These are phyloP conservation scores for Pyrenochaeta sp. DNA, from an alignment of 2,329 filamentous ascomycete genomes.

Conservation along the genomic window DNA sequence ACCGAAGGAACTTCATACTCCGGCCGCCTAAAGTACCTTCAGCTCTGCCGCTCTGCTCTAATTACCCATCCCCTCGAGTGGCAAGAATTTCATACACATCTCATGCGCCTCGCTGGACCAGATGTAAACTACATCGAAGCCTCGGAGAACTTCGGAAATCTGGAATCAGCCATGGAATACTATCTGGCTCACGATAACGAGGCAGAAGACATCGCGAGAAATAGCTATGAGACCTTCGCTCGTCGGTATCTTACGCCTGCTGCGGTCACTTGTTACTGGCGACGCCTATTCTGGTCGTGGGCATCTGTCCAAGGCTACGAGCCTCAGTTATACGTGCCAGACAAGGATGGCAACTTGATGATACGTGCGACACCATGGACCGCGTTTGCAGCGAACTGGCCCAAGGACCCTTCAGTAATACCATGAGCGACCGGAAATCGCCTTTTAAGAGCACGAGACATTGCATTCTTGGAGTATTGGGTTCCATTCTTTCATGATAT, in stretches of 20 bases:
- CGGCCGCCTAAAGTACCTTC: slow-evolving; percentile 62
- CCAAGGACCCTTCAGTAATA: slow-evolving; percentile 38
- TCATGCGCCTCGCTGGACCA: slow-evolving; percentile 40
- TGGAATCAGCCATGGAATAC: slow-evolving; percentile 45
- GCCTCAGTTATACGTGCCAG: slow-evolving; percentile 35
- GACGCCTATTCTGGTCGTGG: slow-evolving; percentile 42
- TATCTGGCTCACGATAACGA: slow-evolving; percentile 37
- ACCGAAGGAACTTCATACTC: slow-evolving; percentile 65
- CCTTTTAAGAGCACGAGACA: slow-evolving; percentile 8
- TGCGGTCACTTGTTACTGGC: slow-evolving; percentile 46
- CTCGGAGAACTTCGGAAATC: slow-evolving; percentile 40
- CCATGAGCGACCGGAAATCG: slow-evolving; percentile 21
- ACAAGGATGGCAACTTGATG: slow-evolving; percentile 33
- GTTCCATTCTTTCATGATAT: slow-evolving; percentile 24
- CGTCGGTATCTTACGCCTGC: slow-evolving; percentile 43
- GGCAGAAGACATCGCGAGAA: slow-evolving; percentile 39
- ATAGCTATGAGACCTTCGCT: slow-evolving; percentile 43
- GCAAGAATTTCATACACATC: slow-evolving; percentile 47
- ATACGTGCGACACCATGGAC: slow-evolving; percentile 46
- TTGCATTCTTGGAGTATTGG: slow-evolving; percentile 22
- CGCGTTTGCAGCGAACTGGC: slow-evolving; percentile 46
- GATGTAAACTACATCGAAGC: slow-evolving; percentile 46
- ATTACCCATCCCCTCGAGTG: slow-evolving; percentile 44
- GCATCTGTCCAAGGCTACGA: slow-evolving; percentile 41
- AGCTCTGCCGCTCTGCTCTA: slow-evolving; percentile 55